A percentile compares a stretch with the other conserved stretches of the same genome.
These are phyloP conservation scores for Rhodotorula sp. DNA, from an alignment of 1,284 basidiomycete species.

Conservation along the genomic window DNA sequence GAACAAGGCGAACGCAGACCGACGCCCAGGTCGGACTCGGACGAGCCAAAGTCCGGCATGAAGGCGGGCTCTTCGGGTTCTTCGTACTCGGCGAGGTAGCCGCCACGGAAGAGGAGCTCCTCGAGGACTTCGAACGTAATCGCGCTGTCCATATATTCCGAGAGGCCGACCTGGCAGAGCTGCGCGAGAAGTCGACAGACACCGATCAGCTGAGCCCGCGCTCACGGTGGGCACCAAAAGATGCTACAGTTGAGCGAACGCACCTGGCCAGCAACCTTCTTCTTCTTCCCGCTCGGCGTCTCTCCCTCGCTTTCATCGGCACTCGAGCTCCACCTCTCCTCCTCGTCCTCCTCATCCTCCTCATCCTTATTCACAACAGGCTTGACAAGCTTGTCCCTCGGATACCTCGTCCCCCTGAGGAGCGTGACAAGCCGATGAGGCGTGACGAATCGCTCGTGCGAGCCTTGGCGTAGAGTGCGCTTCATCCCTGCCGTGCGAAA, in stretches of 20 bases:
- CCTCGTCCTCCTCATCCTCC: slow-evolving; percentile 42
- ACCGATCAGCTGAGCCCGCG: no score
- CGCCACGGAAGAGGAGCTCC: slow-evolving; percentile 79
- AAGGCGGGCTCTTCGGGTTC: slow-evolving; percentile 33
- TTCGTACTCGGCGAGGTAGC: slow-evolving; percentile 39
- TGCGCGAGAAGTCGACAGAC: not conserved
- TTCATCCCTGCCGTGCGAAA: slow-evolving; percentile 94
- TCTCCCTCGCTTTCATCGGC: slow-evolving; percentile 5
- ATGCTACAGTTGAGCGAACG: no score
- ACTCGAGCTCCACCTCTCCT: slow-evolving; percentile 55
- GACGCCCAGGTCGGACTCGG: slow-evolving; percentile 21
- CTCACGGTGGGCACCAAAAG: no score
- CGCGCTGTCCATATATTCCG: slow-evolving; percentile 93
- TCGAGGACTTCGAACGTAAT: slow-evolving; percentile 74
- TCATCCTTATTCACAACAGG: slow-evolving; percentile 3
- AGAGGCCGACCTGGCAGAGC: slow-evolving; percentile 66
- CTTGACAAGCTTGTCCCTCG: slow-evolving; percentile 9
- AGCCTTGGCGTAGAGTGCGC: slow-evolving; percentile 83
- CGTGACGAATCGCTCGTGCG: slow-evolving; percentile 87
- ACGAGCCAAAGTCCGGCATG: slow-evolving; percentile 15
- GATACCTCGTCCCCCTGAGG: slow-evolving; percentile 39
- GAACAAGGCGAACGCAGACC: not conserved
- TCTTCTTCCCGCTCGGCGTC: not conserved
- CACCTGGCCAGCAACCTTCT: slow-evolving; percentile 1
- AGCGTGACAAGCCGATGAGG: slow-evolving; percentile 64